These are phyloP conservation scores for Sporothrix variecibatus DNA, from an alignment of 2,329 filamentous ascomycete genomes.

Conservation along the genomic window DNA sequence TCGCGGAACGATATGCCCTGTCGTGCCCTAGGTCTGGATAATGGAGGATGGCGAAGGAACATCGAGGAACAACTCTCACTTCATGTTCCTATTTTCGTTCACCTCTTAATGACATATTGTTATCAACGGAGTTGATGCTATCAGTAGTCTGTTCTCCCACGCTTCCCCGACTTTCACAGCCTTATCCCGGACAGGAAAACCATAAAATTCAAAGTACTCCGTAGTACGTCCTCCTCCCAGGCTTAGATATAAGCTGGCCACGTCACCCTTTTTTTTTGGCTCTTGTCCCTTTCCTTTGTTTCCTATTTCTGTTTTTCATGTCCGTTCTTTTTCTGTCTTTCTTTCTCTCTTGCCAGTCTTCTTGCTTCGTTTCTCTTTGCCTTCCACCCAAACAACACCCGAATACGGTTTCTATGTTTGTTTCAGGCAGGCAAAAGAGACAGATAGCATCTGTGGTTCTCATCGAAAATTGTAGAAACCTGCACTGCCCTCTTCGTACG, in stretches of 20 bases:
- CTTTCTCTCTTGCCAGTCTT: not conserved
- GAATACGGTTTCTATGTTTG: not conserved
- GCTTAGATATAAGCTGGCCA: not conserved
- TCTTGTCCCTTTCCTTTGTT: not conserved
- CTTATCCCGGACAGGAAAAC: not conserved
- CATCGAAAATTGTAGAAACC: not conserved
- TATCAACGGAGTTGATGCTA: not conserved
- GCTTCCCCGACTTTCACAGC: not conserved
- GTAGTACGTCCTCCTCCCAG: not conserved
- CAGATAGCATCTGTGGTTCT: not conserved
- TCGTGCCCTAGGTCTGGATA: too few species aligned
- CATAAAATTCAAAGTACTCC: not conserved
- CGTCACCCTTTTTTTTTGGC: not conserved
- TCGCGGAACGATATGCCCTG: too few species aligned
- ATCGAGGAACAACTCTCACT: not conserved
- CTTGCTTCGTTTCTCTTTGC: not conserved
- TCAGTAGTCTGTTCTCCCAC: not conserved
- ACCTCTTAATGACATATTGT: not conserved
- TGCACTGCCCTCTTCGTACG: not conserved
- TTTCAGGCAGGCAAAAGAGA: not conserved
- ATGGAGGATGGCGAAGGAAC: not conserved
- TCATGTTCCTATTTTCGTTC: not conserved
- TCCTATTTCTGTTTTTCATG: not conserved
- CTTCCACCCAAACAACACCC: not conserved
- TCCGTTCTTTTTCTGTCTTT: not conserved